Evolutionary conservation across 169 alveolate genomes (phyloP), one percentile per base, ranked within the genome.

Genomic region (Cryptosporidium canis): DNA sequence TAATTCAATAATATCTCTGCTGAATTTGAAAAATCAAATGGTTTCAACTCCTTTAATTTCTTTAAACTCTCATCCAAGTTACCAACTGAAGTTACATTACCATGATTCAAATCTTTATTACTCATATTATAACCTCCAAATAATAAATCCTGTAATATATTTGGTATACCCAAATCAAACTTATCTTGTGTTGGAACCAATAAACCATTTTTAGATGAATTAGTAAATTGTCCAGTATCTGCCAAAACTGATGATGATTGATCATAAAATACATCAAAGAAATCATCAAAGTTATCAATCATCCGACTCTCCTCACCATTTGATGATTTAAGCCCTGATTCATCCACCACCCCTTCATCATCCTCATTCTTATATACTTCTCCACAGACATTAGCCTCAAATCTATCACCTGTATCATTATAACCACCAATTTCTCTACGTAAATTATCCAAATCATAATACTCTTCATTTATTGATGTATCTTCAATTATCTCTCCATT

Each of bases 241-340:
- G 64, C 72, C 24, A 63, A 18, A 39, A 77, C 55, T 27, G 72
- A 39, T 5, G 70, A 58, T 44, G 87, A 56, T 77, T 55, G 87
- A 55, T 77, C 87, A 39, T 77, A 77, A 55, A 77, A 77, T 56
- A 77, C 41, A 39, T 77, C 87, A 58, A 77, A 77, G 18, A 77
- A 77, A 63, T 77, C 87, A 77, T 61, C 87, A 77, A 77, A 77
- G 8, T 12, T 12, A 33, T 53, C 87, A 77, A 21, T 61, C 18
- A 21, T 72, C 9, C 39, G 45, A 12, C n/a, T 56, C 14, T 61
- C 21, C 41, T 55, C 41, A 66, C 41, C 41, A 66, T 66, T 44
- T 21, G 7, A 14, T 39, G 4, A 24, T 43, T 44, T 12, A 66
- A 35, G 11, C 7, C 0, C 12, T 9, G 3, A 9, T 5, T 33